Evolutionary conservation across 176 grass and related monocot genomes (phyloP), one percentile per base, ranked within the genome.

Genomic region (Elaeis guineensis): DNA sequence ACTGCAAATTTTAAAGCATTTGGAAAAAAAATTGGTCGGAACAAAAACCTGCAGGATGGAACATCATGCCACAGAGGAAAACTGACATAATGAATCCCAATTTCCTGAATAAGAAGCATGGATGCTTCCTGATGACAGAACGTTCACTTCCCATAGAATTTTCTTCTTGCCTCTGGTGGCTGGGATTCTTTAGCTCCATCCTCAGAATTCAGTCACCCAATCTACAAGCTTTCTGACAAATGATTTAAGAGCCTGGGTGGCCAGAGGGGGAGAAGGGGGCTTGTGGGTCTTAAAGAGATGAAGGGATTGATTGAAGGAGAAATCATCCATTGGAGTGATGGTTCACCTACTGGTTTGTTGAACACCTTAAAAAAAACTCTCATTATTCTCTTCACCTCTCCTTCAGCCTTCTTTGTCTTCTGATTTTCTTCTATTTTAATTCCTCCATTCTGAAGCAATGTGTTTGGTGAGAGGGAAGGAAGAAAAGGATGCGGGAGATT

Each of bases 401-500:
- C 70, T 63, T 74, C 62, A 54, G 55, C 12, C 64, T 58, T 61
- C 0, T 9, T 39, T 11, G 30, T 8, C 6, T 17, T 50, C 49
- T 20, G 39, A 52, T 64, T 53, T 58, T 50, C 59, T 32, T 51
- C 62, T 16, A n/a, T 16, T 25, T 35, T 30, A 63, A 68, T 95
- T 78, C 69, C 80, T 86, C 69, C 0, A 35, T 22, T 59, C 18
- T 71, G 76, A 95, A 96, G 86, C 91, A 90, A 96, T 74, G 69
- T 62, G 86, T 85, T 90, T 79, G 91, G 86, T 86, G 83, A 76
- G 68, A 5, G 55, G 19, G 52, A 17, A n/a, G 19, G 53, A 51
- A 72, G 86, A 90, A 79, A 86, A 71, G 17, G 82, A 89, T 82
- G 74, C 59, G 16, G 63, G 82, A 83, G 75, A 79, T 86, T 84